Conservation (phyloP, 1,139 yeast genomes). For the Debaryomycetaceae sp. region DNA sequence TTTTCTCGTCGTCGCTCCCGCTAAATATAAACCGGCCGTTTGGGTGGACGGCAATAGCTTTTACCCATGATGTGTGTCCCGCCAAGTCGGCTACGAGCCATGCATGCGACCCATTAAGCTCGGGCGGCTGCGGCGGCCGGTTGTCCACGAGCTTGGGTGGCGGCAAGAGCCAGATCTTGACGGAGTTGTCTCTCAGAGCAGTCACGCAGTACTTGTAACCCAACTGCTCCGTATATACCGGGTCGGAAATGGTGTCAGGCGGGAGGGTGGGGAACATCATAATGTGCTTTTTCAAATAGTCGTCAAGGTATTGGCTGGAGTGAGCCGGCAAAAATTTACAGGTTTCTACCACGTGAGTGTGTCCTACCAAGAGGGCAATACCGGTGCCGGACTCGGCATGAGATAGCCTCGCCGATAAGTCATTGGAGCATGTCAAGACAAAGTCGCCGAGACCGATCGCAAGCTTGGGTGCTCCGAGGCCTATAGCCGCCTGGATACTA, state of each 20-base stretch:
- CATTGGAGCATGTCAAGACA: conserved; percentile 70
- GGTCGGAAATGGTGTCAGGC: conserved; percentile 17
- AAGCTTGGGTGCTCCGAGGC: conserved; percentile 4
- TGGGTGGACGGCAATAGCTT: conserved; percentile 61
- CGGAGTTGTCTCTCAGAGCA: conserved; percentile 70
- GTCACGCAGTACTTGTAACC: conserved; percentile 66
- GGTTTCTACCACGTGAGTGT: conserved; percentile 74
- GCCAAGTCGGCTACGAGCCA: conserved; percentile 40
- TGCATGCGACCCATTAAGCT: conserved; percentile 45
- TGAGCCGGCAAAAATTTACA: conserved; percentile 54
- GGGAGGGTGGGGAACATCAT: conserved; percentile 25
- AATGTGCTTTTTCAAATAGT: conserved; percentile 25
- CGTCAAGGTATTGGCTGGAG: conserved; percentile 41
- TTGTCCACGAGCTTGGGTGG: conserved; percentile 46
- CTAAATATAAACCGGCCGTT: conserved; percentile 62
- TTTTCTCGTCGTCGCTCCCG: conserved; percentile 70
- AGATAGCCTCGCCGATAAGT: conserved; percentile 62
- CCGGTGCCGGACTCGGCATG: conserved; percentile 59
- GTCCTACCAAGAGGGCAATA: conserved; percentile 59
- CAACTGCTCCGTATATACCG: conserved; percentile 19
- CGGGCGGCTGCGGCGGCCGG: conserved; percentile 46
- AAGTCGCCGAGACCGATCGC: conserved; percentile 35
- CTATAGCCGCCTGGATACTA: conserved; percentile 8
- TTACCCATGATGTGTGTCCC: conserved; percentile 89
- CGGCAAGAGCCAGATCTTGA: conserved; percentile 71